These are phyloP conservation scores for Lithohypha guttulata DNA, from an alignment of 2,329 filamentous ascomycete genomes.

Conservation along the genomic window DNA sequence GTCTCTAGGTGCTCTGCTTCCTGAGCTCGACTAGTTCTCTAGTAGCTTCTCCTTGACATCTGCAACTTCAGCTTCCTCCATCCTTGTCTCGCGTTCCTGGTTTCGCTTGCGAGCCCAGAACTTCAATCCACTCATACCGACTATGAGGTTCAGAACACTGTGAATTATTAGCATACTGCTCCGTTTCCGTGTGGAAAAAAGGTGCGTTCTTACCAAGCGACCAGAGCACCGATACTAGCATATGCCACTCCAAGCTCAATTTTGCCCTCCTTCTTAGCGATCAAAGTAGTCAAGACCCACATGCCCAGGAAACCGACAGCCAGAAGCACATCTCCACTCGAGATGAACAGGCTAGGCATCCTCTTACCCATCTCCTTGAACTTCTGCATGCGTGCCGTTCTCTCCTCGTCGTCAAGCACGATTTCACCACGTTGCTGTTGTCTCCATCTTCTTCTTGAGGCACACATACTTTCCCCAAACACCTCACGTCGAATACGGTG, in stretches of 20 bases:
- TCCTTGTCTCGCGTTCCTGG: not conserved
- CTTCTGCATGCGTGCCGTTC: conserved; percentile 3
- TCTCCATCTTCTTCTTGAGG: conserved; percentile 1
- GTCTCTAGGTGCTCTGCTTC: not conserved
- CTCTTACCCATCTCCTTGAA: conserved; percentile 8
- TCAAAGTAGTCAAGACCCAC: conserved; percentile 3
- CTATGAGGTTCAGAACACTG: conserved; percentile 6
- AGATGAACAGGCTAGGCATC: conserved; percentile 7
- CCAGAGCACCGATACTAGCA: conserved; percentile 8
- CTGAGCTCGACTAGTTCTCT: not conserved
- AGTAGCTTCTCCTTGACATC: conserved; percentile 8
- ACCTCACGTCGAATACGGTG: conserved; percentile 5
- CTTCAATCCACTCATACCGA: conserved; percentile 8
- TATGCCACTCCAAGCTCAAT: conserved; percentile 8
- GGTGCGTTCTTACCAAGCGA: conserved; percentile 10
- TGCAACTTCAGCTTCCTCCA: conserved; percentile 3
- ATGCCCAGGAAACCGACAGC: conserved; percentile 3
- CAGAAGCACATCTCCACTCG: conserved; percentile 1
- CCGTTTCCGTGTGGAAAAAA: not conserved
- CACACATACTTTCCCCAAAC: conserved; percentile 8
- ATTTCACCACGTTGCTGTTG: conserved; percentile 1
- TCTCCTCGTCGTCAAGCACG: conserved; percentile 2
- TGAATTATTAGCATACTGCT: not conserved
- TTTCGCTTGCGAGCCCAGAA: conserved; percentile 8
- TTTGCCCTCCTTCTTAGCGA: conserved; percentile 6